Evolutionary conservation across 2,329 filamentous ascomycete species (phyloP).

Genomic region (Hypocrella siamensis): DNA sequence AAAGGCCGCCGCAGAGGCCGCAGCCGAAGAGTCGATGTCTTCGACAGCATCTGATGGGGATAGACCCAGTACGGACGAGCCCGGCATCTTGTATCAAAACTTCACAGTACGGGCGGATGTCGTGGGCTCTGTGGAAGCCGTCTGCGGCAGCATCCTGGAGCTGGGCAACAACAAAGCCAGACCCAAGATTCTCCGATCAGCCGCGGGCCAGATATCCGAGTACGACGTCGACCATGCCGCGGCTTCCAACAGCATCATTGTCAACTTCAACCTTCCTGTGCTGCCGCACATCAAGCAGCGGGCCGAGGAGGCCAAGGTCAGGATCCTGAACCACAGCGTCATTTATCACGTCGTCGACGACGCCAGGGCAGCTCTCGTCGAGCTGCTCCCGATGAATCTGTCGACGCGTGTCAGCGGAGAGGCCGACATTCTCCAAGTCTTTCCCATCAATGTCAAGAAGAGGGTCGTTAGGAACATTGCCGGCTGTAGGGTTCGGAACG

Average conservation of each 20-base stretch:
- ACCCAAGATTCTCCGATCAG: slow-evolving; percentile 60
- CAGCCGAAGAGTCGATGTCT: slow-evolving; percentile 17
- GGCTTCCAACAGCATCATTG: slow-evolving; percentile 56
- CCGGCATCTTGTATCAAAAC: slow-evolving; percentile 42
- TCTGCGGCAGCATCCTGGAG: slow-evolving; percentile 58
- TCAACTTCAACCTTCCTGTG: slow-evolving; percentile 72
- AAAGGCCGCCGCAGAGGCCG: slow-evolving; percentile 23
- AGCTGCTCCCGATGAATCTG: slow-evolving; percentile 51
- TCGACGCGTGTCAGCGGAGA: slow-evolving; percentile 66
- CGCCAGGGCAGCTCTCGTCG: slow-evolving; percentile 50
- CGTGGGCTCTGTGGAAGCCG: slow-evolving; percentile 82
- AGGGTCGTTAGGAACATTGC: slow-evolving; percentile 61
- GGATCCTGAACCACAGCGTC: slow-evolving; percentile 71
- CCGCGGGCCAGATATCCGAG: slow-evolving; percentile 65
- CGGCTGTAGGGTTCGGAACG: slow-evolving; percentile 77
- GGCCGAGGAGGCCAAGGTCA: slow-evolving; percentile 57
- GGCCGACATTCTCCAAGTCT: slow-evolving; percentile 70
- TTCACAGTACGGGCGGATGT: slow-evolving; percentile 91
- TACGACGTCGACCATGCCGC: slow-evolving; percentile 82
- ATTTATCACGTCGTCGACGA: slow-evolving; percentile 71
- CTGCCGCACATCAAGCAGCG: slow-evolving; percentile 51
- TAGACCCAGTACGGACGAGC: slow-evolving; percentile 19
- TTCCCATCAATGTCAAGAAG: slow-evolving; percentile 67
- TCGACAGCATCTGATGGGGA: slow-evolving; percentile 9
- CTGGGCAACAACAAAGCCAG: slow-evolving; percentile 76